Evolutionary conservation across 2,329 filamentous ascomycete genomes (phyloP), one percentile per base, ranked within the genome.

Genomic region (Aspergillus udagawae): DNA sequence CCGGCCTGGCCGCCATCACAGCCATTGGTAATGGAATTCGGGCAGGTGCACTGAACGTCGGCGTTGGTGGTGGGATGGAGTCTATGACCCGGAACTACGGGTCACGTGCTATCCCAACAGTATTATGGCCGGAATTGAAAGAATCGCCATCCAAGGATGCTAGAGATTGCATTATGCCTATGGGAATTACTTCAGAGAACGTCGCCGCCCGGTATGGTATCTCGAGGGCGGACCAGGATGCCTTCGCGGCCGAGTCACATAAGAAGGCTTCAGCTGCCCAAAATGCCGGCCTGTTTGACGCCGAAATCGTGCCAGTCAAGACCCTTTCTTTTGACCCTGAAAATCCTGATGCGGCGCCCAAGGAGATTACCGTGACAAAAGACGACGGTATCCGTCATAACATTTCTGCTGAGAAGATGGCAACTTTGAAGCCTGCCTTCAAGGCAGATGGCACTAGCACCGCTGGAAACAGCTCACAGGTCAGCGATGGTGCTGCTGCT

Each of bases 41-140:
- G n/a, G 80, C 83, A 0, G 91, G 89, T 1, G 83, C 84, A 65
- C 88, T 93, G 52, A 83, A 86, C 60, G 80, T 82, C 0, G 92
- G 91, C 58, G 85, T 97, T 60, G 92, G 87, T 9, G 92, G 90
- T 1, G 92, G 92, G 29, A 96, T 95, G 90, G 92, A 97, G 82
- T 93, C 89, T 77, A 97, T 97, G 92, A 96, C 91, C 62, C 79
- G 88, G 63, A 96, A 96, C 77, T 97, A 97, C 75, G 92, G 87
- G 52, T 85, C 80, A 27, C 80, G 86, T 56, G 92, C 92, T n/a
- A 94, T 97, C 47, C 92, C 92, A 0, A 87, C 86, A 0, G 84
- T 91, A 61, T 75, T 91, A 10, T 96, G 91, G 91, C 86, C 88
- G 0, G 86, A 83, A 52, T 77, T 96, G 59, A 84, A 79, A 65